Conservation (phyloP, 352 stramenopile genomes). For the Globisporangium cederbergense region DNA sequence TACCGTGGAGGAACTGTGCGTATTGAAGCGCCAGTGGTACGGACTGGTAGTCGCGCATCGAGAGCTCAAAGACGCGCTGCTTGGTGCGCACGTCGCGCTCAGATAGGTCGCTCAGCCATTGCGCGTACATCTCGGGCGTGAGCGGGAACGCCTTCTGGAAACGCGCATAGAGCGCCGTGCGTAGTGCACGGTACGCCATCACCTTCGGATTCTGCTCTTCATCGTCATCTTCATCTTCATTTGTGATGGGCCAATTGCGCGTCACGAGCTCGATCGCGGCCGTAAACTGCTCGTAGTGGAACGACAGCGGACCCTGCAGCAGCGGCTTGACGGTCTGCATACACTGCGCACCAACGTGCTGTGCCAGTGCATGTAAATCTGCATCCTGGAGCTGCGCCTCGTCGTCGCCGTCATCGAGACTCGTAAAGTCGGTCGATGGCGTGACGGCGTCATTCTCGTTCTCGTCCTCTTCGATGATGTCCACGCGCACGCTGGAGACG, state of each 20-base stretch:
- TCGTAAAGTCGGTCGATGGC: neutral
- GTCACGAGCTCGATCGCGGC: slow-evolving; percentile 31
- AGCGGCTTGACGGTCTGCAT: slow-evolving; percentile 14
- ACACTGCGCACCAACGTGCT: slow-evolving; percentile 11
- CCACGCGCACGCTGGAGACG: slow-evolving; percentile 17
- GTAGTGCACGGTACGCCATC: slow-evolving; percentile 23
- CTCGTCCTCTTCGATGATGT: slow-evolving; percentile 29
- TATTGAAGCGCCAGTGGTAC: slow-evolving; percentile 41
- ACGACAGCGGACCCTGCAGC: slow-evolving; percentile 11
- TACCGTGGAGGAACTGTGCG: slow-evolving; percentile 36
- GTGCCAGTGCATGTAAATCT: neutral
- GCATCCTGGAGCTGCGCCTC: neutral
- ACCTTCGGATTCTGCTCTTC: slow-evolving; percentile 4
- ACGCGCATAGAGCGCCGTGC: slow-evolving; percentile 29
- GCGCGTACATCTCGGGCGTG: slow-evolving; percentile 47
- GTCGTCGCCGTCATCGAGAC: neutral
- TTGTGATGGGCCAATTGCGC: slow-evolving; percentile 24
- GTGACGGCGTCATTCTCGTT: neutral
- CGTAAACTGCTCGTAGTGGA: slow-evolving; percentile 39
- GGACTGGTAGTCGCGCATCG: slow-evolving; percentile 51
- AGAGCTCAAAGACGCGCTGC: slow-evolving; percentile 37
- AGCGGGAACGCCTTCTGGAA: slow-evolving; percentile 62
- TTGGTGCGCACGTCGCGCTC: slow-evolving; percentile 16
- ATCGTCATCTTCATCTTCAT: slow-evolving; percentile 4
- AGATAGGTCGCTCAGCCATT: slow-evolving; percentile 45